A percentile compares a stretch with the other conserved stretches of the same genome.
These are phyloP conservation scores for Collybiopsis luxurians DNA, from an alignment of 768 basidiomycete genomes.

Conservation along the genomic window DNA sequence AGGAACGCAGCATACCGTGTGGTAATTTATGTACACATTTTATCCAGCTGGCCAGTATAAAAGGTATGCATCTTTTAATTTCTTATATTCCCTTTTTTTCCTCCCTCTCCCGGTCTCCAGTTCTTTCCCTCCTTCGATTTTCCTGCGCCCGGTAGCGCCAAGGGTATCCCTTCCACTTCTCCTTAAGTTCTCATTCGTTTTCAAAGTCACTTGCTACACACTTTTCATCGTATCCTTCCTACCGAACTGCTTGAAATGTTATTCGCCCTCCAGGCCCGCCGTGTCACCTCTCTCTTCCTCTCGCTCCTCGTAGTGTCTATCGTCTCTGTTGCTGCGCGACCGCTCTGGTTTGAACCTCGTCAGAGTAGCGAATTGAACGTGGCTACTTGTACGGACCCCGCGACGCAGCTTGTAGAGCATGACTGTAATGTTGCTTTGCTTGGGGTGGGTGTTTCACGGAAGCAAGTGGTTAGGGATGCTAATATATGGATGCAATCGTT, in stretches of 20 bases:
- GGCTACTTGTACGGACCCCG: slow-evolving; percentile 15
- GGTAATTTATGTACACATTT: too few species aligned
- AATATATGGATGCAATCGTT: too few species aligned
- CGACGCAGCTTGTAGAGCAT: slow-evolving; percentile 15
- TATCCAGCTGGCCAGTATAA: too few species aligned
- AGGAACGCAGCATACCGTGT: too few species aligned
- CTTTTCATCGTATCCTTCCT: too few species aligned
- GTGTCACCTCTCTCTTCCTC: slow-evolving; percentile 9
- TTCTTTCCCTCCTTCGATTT: neutral
- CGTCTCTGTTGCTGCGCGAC: slow-evolving; percentile 11
- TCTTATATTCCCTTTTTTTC: too few species aligned
- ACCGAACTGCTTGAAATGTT: slow-evolving; percentile 11
- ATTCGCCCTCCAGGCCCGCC: slow-evolving; percentile 5
- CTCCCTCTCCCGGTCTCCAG: too few species aligned
- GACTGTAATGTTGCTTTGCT: slow-evolving; percentile 20
- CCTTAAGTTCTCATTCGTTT: neutral
- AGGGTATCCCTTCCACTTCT: neutral
- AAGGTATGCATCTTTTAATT: too few species aligned
- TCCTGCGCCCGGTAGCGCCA: slow-evolving; percentile 6
- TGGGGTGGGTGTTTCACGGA: slow-evolving; percentile 16
- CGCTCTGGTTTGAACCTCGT: slow-evolving; percentile 10
- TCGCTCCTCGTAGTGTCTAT: slow-evolving; percentile 9
- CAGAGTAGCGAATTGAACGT: slow-evolving; percentile 12
- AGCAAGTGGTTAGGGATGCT: too few species aligned
- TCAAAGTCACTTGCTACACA: too few species aligned